Evolutionary conservation across 768 basidiomycete species (phyloP), one percentile per base, ranked within the genome.

Genomic region (Suillus lakei): DNA sequence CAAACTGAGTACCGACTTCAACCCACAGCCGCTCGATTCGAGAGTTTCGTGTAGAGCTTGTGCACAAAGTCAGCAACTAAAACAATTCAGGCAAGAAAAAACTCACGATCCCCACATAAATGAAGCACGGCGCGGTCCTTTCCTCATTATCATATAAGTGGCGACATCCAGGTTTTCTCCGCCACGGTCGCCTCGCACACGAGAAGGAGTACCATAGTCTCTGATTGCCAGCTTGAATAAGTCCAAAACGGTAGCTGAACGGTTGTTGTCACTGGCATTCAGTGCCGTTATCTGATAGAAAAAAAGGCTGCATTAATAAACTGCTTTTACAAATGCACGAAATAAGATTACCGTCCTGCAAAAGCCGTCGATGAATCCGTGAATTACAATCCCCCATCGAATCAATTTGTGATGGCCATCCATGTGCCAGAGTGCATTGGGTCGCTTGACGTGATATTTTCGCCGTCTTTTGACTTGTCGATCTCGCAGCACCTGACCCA

Each of bases 21-120:
- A 82, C 74, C 83, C 84, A 84, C 0, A 85, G 69, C 0, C 74
- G 60, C 67, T 86, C 84, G 65, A 85, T 84, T 0, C 76, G 69
- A 1, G 79, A 79, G 63, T 85, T 86, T 5, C 70, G 67, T 0
- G 80, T 81, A 0, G 80, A 85, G 7, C 74, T 75, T 48, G n/a
- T 12, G n/a, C 36, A 56, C 15, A 58, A 3, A 53, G 59, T 26
- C 21, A 44, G 38, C 12, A 43, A 32, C 15, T 30, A 30, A 12
- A 61, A 4, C 51, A 46, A 34, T 18, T 26, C 10, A 9, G 23
- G 32, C 13, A 44, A 32, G 21, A 21, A 23, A n/a, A 28, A 16
- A 60, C 70, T 64, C 66, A 78, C 76, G 70, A 50, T 38, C 71
- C 75, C 75, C 74, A 79, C 15, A 80, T 58, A 39, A 76, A 79